Conservation (phyloP, 2,329 filamentous ascomycete genomes). For the Scedosporium aurantiacum region DNA sequence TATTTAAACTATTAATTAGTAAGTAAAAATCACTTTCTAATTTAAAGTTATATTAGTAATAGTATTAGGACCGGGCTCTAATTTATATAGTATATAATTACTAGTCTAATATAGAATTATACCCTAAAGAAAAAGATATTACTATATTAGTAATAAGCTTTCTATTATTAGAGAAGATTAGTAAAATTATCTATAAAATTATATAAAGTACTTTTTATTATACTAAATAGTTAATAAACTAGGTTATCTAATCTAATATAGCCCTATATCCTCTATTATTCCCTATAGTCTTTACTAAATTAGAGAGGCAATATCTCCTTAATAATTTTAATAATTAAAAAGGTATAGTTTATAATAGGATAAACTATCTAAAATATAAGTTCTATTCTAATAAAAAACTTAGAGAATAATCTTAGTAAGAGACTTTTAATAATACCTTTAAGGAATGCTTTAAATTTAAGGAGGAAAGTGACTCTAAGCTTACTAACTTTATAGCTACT, state of each 20-base stretch:
- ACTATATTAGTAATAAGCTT: not conserved
- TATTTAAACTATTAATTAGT: not conserved
- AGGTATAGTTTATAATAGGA: not conserved
- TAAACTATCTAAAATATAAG: not conserved
- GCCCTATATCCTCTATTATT: conserved; percentile 10
- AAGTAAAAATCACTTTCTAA: not conserved
- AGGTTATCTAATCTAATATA: not conserved
- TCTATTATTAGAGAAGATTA: not conserved
- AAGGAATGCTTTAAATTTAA: not conserved
- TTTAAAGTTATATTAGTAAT: too few species aligned
- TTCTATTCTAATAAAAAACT: not conserved
- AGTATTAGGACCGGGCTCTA: not conserved
- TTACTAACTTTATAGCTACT: not conserved
- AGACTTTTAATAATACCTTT: not conserved
- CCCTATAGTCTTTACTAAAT: conserved; percentile 11
- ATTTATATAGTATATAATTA: not conserved
- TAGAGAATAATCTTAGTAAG: not conserved
- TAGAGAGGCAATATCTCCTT: conserved; percentile 11
- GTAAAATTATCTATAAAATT: not conserved
- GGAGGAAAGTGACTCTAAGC: too few species aligned
- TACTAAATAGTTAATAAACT: not conserved
- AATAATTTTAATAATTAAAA: conserved; percentile 2
- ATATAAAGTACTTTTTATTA: not conserved
- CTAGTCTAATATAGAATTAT: not conserved
- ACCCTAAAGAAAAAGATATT: not conserved